These are phyloP conservation scores for Ophiosphaerella korrae DNA, from an alignment of 2,329 filamentous ascomycete genomes.

Conservation along the genomic window DNA sequence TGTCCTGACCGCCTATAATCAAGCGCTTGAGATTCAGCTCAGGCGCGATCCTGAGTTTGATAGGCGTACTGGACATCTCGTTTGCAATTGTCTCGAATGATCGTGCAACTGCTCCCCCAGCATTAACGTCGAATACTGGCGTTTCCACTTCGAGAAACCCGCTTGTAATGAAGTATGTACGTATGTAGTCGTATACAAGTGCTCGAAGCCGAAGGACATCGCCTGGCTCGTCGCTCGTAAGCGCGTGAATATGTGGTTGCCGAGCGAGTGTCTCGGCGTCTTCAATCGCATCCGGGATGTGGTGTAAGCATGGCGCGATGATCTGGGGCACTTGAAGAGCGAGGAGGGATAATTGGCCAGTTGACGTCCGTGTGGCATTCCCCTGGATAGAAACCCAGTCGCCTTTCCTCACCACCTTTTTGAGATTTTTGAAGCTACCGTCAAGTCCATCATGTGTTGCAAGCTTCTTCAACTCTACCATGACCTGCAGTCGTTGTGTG, in stretches of 20 bases:
- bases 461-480: constrained; percentile 69
- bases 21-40: constrained; percentile 95
- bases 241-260: constrained; percentile 83
- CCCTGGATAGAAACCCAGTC: constrained; percentile 82
- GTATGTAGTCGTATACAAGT: constrained; percentile 73
- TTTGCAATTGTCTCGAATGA: constrained; percentile 83
- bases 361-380: constrained; percentile 67
- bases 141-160: constrained; percentile 89
- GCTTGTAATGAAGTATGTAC: constrained; percentile 71
- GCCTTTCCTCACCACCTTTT: constrained; percentile 73
- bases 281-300: constrained; percentile 72
- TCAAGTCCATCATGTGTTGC: constrained; percentile 42
- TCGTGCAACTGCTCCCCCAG: constrained; percentile 85
- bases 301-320: constrained; percentile 78
- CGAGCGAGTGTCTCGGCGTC: constrained; percentile 75
- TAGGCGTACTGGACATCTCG: constrained; percentile 71
- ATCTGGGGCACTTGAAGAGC: constrained; percentile 71
- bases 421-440: constrained; percentile 63
- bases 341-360: constrained; percentile 77
- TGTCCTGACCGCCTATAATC: constrained; percentile 84
- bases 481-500: constrained; percentile 73
- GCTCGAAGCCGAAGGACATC: constrained; percentile 77
- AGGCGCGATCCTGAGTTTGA: constrained; percentile 86
- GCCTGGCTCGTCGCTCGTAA: constrained; percentile 71
- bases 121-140: constrained; percentile 79